These are phyloP conservation scores for Kentomonas sorsogonicus DNA, from an alignment of 208 protist genomes.

Conservation along the genomic window DNA sequence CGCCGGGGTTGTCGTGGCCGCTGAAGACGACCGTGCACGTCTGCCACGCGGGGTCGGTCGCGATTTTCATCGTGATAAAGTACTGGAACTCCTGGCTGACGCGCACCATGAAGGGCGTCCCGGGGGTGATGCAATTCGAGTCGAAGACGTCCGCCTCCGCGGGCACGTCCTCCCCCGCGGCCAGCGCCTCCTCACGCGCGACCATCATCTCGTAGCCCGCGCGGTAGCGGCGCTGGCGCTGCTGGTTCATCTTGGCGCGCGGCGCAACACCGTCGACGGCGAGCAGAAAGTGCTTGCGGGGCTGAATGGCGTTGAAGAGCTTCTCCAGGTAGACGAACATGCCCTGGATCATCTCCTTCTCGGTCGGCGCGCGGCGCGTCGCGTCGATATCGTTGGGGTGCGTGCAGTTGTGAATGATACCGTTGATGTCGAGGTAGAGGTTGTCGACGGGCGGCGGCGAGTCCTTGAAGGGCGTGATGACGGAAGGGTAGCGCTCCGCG, in stretches of 20 bases:
- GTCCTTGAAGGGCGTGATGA: conserved; percentile 90
- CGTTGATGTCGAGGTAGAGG: conserved; percentile 99
- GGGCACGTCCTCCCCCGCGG: conserved; percentile 58
- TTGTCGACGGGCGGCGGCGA: conserved; percentile 95
- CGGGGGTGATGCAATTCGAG: conserved; percentile 98
- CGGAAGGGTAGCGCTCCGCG: conserved; percentile 93
- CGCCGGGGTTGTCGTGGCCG: conserved; percentile 93
- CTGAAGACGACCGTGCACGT: conserved; percentile 93
- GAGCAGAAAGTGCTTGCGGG: conserved; percentile 95
- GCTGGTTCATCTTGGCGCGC: conserved; percentile 99
- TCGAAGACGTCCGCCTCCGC: conserved; percentile 93
- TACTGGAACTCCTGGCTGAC: conserved; percentile 92
- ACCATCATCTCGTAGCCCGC: conserved; percentile 86
- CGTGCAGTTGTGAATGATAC: conserved; percentile 99
- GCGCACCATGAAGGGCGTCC: conserved; percentile 96
- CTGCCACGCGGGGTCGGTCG: conserved; percentile 91
- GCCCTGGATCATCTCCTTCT: conserved; percentile 93
- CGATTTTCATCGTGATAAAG: conserved; percentile 93
- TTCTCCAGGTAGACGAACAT: conserved; percentile 97
- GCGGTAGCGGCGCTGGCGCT: conserved; percentile 95
- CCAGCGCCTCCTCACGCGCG: conserved; percentile 63
- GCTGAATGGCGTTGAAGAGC: conserved; percentile 94
- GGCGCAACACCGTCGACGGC: conserved; percentile 98
- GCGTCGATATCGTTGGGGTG: conserved; percentile 93
- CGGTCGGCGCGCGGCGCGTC: conserved; percentile 72